phyloP scores from a whole-genome alignment of 768 basidiomycete genomes.

The Crucibulum laeve region DNA sequence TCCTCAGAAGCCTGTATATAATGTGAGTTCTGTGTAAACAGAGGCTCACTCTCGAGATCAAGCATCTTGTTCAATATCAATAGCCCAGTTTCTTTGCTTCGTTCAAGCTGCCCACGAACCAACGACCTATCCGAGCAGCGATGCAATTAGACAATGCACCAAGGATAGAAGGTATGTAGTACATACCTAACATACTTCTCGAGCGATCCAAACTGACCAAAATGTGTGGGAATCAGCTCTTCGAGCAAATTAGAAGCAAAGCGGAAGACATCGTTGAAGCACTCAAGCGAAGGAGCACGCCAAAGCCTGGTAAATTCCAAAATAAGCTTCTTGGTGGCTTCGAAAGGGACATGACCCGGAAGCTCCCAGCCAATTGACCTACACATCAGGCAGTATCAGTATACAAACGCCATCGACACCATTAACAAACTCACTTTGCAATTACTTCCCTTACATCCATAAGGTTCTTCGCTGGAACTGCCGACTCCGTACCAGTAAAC shows the following conservation, averaged over 20 bases:
- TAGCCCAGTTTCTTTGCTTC: conserved; percentile 15
- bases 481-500: not conserved
- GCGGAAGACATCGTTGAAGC: conserved; percentile 21
- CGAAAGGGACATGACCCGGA: conserved; percentile 27
- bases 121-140: no score
- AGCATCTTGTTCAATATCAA: conserved; percentile 26
- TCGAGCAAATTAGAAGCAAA: conserved; percentile 12
- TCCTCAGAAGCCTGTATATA: conserved; percentile 10
- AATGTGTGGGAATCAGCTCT: conserved; percentile 17
- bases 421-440: not conserved
- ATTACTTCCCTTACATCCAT: not conserved
- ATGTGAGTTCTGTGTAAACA: conserved; percentile 28
- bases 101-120: conserved; percentile 2
- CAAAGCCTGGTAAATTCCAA: conserved; percentile 20
- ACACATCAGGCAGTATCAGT: not conserved
- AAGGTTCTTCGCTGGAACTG: not conserved
- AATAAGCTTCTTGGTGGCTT: conserved; percentile 25
- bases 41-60: conserved; percentile 29
- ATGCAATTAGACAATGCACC: no score
- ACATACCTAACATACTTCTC: conserved; percentile 20
- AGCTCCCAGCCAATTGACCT: conserved; percentile 36
- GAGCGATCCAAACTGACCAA: conserved; percentile 24
- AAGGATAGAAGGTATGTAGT: no score
- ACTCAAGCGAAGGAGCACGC: conserved; percentile 19
- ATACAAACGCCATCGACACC: no score